Base-by-base conservation (phyloP, 768 basidiomycete genomes). In the Hypholoma fasciculare region DNA sequence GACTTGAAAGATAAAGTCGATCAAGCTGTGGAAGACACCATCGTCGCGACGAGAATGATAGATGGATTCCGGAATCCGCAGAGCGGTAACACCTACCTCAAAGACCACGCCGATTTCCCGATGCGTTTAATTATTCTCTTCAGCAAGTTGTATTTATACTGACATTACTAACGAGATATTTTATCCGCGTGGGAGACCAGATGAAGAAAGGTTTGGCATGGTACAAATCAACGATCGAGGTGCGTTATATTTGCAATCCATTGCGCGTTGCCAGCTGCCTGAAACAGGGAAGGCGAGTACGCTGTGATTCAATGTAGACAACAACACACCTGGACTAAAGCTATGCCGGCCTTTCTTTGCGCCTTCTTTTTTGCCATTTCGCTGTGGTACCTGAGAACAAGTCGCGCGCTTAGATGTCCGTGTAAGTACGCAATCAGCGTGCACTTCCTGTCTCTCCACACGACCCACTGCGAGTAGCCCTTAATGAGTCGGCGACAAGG, bases 211-310 rank as follows among this genome's bases (percentile, higher is more conserved):
- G 88, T 36, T 71, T 93, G 52, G 78, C 81, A 40, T 92, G 90
- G 86, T 93, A 90, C 72, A 90, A 90, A 64, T 76, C 82, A 19
- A 92, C 90, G 23, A 88, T 92, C 54, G 90, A 94, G 77, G 92
- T 89, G 58, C 52, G 62, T 12, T 44, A 58, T 47, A 27, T 39
- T 56, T 54, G 48, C 19, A 30, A 27, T 52, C 20, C 38, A 17
- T 46, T 23, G 43, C 49, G 44, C 20, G 19, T 40, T 5, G 36
- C 23, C 37, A 55, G 54, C 8, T 37, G 39, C 47, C 52, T 54
- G 52, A 66, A 53, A 16, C n/a, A n/a, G n/a, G n/a, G n/a, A n/a
- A n/a, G n/a, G n/a, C n/a, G n/a, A n/a, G n/a, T n/a, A n/a, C n/a
- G n/a, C n/a, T n/a, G n/a, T n/a, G n/a, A n/a, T n/a, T n/a, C n/a